Evolutionary conservation across 352 stramenopile genomes (phyloP).

Genomic region (Paralagenidium karlingii): DNA sequence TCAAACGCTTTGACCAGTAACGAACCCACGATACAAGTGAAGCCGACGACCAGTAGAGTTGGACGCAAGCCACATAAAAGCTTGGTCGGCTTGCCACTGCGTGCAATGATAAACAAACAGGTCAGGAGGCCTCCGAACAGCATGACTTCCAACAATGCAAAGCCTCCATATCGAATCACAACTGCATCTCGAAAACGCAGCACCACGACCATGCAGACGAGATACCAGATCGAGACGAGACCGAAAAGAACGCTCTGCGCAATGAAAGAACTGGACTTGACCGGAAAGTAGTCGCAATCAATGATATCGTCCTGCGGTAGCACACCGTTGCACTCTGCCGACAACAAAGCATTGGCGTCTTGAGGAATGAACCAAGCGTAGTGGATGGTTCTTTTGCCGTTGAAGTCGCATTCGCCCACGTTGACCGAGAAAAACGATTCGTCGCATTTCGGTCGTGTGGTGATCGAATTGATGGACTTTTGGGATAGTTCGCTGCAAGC

Average conservation of each 20-base stretch:
- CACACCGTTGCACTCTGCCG: constrained; percentile 17
- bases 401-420: constrained; percentile 14
- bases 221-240: constrained; percentile 7
- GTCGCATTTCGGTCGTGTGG: constrained; percentile 19
- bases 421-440: constrained; percentile 24
- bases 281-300: constrained; percentile 25
- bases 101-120: constrained; percentile 18
- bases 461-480: constrained; percentile 13
- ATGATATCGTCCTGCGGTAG: constrained; percentile 7
- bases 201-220: constrained; percentile 14
- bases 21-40: constrained; percentile 25
- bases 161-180: constrained; percentile 53
- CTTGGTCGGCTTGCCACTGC: constrained; percentile 23
- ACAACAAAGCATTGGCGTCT: constrained; percentile 4
- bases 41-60: constrained; percentile 17
- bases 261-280: constrained; percentile 9
- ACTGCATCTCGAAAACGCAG: constrained; percentile 16
- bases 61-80: constrained; percentile 22
- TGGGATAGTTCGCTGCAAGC: constrained; percentile 19
- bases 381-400: constrained; percentile 10
- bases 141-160: constrained; percentile 38
- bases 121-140: constrained; percentile 35
- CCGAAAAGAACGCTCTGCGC: constrained; percentile 2
- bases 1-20: constrained; percentile 38
- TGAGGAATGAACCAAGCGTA: constrained; percentile 25